Evolutionary conservation across 768 basidiomycete species (phyloP).

Genomic region (Solioccasus polychromus): DNA sequence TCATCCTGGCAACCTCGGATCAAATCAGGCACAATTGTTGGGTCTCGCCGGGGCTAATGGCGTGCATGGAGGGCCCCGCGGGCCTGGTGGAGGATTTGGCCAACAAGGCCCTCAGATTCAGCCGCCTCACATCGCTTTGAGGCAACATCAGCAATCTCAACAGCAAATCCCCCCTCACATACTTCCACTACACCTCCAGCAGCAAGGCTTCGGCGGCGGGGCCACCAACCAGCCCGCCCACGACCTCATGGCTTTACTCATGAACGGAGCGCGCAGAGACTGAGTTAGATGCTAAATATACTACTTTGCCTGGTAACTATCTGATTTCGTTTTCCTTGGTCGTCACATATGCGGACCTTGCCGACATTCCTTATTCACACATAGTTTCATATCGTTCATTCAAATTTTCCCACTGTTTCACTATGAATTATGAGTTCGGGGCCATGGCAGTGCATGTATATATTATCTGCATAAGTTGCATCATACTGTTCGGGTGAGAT

Average conservation of each 20-base stretch:
- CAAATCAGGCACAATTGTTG: slow-evolving; percentile 46
- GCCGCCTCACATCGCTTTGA: slow-evolving; percentile 29
- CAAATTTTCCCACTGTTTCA: slow-evolving; percentile 23
- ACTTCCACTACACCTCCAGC: slow-evolving; percentile 58
- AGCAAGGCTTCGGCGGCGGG: slow-evolving; percentile 47
- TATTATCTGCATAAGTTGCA: slow-evolving; percentile 1
- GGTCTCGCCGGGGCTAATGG: slow-evolving; percentile 45
- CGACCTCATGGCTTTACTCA: slow-evolving; percentile 80
- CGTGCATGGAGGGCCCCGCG: slow-evolving; percentile 44
- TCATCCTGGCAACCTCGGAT: slow-evolving; percentile 52
- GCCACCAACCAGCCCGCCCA: slow-evolving; percentile 57
- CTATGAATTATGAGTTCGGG: slow-evolving; percentile 24
- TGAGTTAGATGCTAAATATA: slow-evolving; percentile 35
- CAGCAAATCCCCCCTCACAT: slow-evolving; percentile 56
- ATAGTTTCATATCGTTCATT: slow-evolving; percentile 26
- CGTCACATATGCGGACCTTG: slow-evolving; percentile 21
- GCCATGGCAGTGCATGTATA: slow-evolving; percentile 1
- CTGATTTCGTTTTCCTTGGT: slow-evolving; percentile 11
- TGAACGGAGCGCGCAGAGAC: slow-evolving; percentile 70
- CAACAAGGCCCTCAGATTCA: slow-evolving; percentile 33
- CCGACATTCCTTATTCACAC: slow-evolving; percentile 33
- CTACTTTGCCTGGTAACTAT: slow-evolving; percentile 8
- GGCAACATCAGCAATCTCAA: slow-evolving; percentile 36
- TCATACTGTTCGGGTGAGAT: slow-evolving; percentile 7
- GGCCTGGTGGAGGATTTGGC: slow-evolving; percentile 41